phyloP scores from a whole-genome alignment of 768 basidiomycete genomes.

The Hydnum rufescens region DNA sequence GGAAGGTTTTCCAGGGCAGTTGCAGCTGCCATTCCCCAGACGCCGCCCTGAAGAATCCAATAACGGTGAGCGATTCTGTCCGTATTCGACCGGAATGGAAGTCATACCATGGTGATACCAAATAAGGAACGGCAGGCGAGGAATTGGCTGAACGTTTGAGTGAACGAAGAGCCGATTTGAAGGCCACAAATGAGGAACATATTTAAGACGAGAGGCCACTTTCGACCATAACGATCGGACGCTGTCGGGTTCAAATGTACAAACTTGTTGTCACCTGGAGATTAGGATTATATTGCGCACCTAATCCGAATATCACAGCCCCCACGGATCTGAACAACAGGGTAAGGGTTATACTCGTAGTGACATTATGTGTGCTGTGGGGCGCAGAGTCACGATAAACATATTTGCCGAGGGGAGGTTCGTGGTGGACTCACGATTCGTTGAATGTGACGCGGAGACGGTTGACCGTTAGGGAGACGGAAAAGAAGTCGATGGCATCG shows the following conservation, averaged over 20 bases:
- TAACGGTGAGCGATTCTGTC: background rate
- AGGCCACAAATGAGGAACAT: conserved; percentile 49
- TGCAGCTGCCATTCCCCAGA: conserved; percentile 70
- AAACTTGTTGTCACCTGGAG: conserved; percentile 27
- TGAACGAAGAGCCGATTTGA: conserved; percentile 66
- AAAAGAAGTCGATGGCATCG: conserved; percentile 77
- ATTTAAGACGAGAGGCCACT: conserved; percentile 78
- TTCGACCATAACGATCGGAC: conserved; percentile 81
- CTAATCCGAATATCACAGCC: conserved; percentile 11
- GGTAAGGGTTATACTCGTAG: conserved; percentile 76
- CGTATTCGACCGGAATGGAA: no score
- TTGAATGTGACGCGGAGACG: conserved; percentile 13
- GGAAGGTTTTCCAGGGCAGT: conserved; percentile 83
- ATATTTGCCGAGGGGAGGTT: background rate
- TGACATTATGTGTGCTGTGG: conserved; percentile 15
- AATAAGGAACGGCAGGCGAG: conserved; percentile 67
- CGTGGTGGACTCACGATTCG: background rate
- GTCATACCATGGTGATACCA: conserved; percentile 46
- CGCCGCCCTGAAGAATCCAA: conserved; percentile 26
- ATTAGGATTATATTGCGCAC: background rate
- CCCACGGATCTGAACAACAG: conserved; percentile 68
- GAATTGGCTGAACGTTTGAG: conserved; percentile 56
- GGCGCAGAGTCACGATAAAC: background rate
- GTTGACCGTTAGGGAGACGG: conserved; percentile 25
- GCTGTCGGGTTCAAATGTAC: conserved; percentile 13